phyloP scores from a whole-genome alignment of 768 basidiomycete genomes.

The Phlegmacium glaucopus region DNA sequence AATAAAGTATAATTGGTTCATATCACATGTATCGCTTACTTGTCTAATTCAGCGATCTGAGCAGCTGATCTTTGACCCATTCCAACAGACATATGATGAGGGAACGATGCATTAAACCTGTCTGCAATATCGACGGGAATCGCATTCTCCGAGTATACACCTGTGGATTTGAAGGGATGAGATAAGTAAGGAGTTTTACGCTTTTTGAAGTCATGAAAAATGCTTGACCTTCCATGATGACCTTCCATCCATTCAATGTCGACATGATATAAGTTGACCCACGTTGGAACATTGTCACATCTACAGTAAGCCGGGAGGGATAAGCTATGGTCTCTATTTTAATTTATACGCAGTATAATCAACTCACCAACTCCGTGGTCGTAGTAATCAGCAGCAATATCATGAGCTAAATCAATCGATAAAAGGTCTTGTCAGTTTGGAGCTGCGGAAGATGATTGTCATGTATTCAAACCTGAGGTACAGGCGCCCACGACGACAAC shows the following conservation, averaged over 20 bases:
- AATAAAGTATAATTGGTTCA: neutral
- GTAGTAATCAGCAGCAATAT: conserved; percentile 36
- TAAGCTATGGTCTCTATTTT: too few species aligned
- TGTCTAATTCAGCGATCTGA: conserved; percentile 32
- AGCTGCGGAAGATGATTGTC: too few species aligned
- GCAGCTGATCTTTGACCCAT: conserved; percentile 16
- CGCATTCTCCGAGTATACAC: conserved; percentile 42
- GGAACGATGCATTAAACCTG: conserved; percentile 44
- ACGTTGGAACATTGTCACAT: conserved; percentile 47
- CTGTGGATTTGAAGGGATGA: conserved; percentile 15
- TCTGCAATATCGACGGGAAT: conserved; percentile 52
- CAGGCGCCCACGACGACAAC: conserved; percentile 69
- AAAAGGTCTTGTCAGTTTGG: neutral
- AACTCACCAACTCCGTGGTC: conserved; percentile 30
- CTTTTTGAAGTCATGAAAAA: neutral
- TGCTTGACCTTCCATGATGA: conserved; percentile 21
- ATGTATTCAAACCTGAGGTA: conserved; percentile 40
- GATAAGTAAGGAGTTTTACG: neutral
- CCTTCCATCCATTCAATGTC: conserved; percentile 33
- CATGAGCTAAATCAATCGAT: conserved; percentile 28
- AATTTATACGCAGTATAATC: neutral
- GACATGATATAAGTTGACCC: conserved; percentile 52
- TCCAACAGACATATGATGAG: conserved; percentile 26
- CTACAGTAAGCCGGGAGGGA: conserved; percentile 15
- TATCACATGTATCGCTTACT: conserved; percentile 17